Evolutionary conservation across 2,329 filamentous ascomycete genomes (phyloP).

Genomic region (Ceratocystis ficicola): DNA sequence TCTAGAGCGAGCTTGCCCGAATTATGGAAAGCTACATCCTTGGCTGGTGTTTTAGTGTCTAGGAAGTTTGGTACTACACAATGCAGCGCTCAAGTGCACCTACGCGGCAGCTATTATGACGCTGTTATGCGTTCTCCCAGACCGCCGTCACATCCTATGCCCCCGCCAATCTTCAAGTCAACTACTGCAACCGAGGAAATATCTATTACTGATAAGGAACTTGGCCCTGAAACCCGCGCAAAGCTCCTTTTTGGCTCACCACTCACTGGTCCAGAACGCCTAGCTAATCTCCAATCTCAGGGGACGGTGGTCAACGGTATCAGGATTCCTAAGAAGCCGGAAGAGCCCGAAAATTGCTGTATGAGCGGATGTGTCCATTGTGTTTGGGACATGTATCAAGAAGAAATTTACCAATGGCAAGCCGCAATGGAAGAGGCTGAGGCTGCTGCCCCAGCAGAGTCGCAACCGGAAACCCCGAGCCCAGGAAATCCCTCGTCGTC

Average conservation of each 20-base stretch:
- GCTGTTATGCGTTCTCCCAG: constrained; percentile 37
- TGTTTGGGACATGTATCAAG: constrained; percentile 84
- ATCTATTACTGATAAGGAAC: constrained; percentile 33
- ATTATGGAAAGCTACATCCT: neutral
- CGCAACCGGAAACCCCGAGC: constrained; percentile 14
- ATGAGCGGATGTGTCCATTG: constrained; percentile 98
- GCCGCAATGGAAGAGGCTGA: constrained; percentile 45
- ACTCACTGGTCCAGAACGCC: constrained; percentile 57
- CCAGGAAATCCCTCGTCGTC: neutral
- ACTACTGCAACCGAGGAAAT: constrained; percentile 24
- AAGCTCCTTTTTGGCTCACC: constrained; percentile 72
- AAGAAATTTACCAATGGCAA: constrained; percentile 87
- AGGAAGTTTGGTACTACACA: neutral
- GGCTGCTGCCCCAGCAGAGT: constrained; percentile 29
- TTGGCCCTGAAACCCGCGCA: constrained; percentile 41
- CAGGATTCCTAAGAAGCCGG: constrained; percentile 66
- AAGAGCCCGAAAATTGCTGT: constrained; percentile 95
- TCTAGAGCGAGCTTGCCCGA: neutral
- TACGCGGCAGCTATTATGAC: constrained; percentile 48
- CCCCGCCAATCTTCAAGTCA: neutral
- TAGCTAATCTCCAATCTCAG: constrained; percentile 44
- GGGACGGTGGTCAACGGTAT: constrained; percentile 64
- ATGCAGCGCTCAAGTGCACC: constrained; percentile 30
- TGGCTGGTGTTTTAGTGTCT: neutral
- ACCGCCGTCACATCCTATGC: constrained; percentile 9